Evolutionary conservation across 345 rosid species (phyloP).

Genomic region (Euphorbia pulcherrima): DNA sequence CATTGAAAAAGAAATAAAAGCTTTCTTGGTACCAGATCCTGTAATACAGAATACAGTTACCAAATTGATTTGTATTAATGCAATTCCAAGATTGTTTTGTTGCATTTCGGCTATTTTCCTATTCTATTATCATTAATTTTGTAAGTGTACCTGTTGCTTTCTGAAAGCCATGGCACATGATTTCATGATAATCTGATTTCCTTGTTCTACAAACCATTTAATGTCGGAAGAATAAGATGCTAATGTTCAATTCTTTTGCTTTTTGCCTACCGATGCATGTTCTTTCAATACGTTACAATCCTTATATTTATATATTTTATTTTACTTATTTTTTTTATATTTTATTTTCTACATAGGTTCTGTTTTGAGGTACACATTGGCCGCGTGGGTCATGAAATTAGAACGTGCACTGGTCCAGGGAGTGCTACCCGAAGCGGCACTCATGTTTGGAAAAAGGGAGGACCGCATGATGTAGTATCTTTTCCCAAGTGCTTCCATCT

Average conservation of each 20-base stretch:
- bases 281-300: background rate
- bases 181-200: background rate
- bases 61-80: no score
- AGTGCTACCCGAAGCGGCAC: slow-evolving; percentile 63
- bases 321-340: slow-evolving; percentile 12
- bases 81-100: background rate
- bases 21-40: background rate
- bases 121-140: no score
- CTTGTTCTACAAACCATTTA: background rate
- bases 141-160: background rate
- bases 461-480: slow-evolving; percentile 47
- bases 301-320: background rate
- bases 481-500: slow-evolving; percentile 79
- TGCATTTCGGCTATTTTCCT: background rate
- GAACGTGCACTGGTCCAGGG: slow-evolving; percentile 68
- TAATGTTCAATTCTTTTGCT: background rate
- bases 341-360: slow-evolving; percentile 6
- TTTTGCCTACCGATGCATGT: background rate
- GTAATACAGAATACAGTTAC: background rate
- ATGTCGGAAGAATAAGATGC: background rate
- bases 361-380: slow-evolving; percentile 21
- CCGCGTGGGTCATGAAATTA: slow-evolving; percentile 61
- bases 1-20: background rate
- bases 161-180: background rate
- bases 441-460: slow-evolving; percentile 76